These are phyloP conservation scores for Lactifluus subvellereus DNA, from an alignment of 768 basidiomycete genomes.

Conservation along the genomic window DNA sequence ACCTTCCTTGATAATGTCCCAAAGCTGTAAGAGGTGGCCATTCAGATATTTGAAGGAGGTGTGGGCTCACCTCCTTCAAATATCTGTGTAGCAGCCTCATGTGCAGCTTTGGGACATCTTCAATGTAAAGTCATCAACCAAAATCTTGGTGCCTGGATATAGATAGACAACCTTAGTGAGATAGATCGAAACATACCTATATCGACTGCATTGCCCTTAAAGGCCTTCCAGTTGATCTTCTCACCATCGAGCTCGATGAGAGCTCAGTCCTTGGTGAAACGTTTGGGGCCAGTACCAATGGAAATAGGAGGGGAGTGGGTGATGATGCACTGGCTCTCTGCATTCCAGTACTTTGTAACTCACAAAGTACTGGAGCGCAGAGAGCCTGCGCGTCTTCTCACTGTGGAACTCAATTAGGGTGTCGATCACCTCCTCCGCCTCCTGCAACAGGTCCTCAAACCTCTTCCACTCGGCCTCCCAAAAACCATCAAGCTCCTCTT, in stretches of 20 bases:
- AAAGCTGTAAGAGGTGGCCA: slow-evolving; percentile 23
- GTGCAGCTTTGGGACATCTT: background rate
- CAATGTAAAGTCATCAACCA: background rate
- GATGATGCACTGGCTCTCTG: too few species aligned
- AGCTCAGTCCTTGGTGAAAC: slow-evolving; percentile 27
- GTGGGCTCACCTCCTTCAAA: background rate
- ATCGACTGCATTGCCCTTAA: slow-evolving; percentile 15
- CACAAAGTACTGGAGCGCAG: too few species aligned
- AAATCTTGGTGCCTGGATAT: slow-evolving; percentile 3
- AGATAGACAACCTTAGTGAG: slow-evolving; percentile 4
- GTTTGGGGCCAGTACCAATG: slow-evolving; percentile 13
- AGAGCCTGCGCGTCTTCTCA: too few species aligned
- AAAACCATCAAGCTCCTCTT: background rate
- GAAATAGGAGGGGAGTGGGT: slow-evolving; percentile 12
- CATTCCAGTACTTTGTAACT: too few species aligned
- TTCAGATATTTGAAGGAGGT: slow-evolving; percentile 24
- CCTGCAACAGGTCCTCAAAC: background rate
- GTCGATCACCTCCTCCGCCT: background rate
- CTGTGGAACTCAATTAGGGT: too few species aligned
- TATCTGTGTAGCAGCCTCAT: too few species aligned
- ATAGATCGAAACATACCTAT: slow-evolving; percentile 1
- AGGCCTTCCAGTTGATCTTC: slow-evolving; percentile 26
- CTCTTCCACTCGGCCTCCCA: background rate
- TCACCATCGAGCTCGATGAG: slow-evolving; percentile 28
- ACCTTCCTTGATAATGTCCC: slow-evolving; percentile 21